These are phyloP conservation scores for Alternaria burnsii DNA, from an alignment of 2,329 filamentous ascomycete genomes.

Conservation along the genomic window DNA sequence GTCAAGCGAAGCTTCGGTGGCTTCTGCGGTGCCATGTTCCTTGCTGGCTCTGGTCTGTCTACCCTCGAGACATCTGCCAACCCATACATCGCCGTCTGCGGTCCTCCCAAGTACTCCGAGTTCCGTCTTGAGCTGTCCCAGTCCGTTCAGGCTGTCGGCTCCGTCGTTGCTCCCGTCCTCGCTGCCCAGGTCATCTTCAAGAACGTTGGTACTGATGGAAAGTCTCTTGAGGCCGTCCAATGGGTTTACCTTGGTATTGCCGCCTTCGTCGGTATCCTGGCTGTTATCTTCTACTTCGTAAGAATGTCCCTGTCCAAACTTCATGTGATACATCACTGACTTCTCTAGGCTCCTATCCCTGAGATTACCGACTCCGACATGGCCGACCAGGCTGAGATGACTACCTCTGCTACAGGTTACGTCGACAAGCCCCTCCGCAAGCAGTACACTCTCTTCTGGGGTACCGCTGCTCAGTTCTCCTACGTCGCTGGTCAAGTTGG, in stretches of 20 bases:
- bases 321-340: background rate
- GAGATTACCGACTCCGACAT: slow-evolving; percentile 78
- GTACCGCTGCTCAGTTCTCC: slow-evolving; percentile 59
- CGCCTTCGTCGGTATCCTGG: slow-evolving; percentile 73
- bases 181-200: slow-evolving; percentile 79
- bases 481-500: slow-evolving; percentile 63
- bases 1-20: slow-evolving; percentile 76
- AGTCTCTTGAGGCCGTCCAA: slow-evolving; percentile 73
- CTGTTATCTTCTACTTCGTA: slow-evolving; percentile 69
- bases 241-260: slow-evolving; percentile 85
- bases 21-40: slow-evolving; percentile 75
- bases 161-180: slow-evolving; percentile 76
- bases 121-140: slow-evolving; percentile 81
- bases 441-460: slow-evolving; percentile 59
- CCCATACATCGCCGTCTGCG: slow-evolving; percentile 66
- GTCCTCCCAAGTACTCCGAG: slow-evolving; percentile 76
- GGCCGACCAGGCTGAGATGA: slow-evolving; percentile 50
- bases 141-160: slow-evolving; percentile 78
- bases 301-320: background rate
- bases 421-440: slow-evolving; percentile 71
- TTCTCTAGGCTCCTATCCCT: slow-evolving; percentile 49
- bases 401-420: slow-evolving; percentile 56
- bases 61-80: slow-evolving; percentile 82
- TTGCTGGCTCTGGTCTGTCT: slow-evolving; percentile 76
- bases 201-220: slow-evolving; percentile 63